Conservation (phyloP, 2,329 filamentous ascomycete species). For the Sporothrix brunneoviolacea region DNA sequence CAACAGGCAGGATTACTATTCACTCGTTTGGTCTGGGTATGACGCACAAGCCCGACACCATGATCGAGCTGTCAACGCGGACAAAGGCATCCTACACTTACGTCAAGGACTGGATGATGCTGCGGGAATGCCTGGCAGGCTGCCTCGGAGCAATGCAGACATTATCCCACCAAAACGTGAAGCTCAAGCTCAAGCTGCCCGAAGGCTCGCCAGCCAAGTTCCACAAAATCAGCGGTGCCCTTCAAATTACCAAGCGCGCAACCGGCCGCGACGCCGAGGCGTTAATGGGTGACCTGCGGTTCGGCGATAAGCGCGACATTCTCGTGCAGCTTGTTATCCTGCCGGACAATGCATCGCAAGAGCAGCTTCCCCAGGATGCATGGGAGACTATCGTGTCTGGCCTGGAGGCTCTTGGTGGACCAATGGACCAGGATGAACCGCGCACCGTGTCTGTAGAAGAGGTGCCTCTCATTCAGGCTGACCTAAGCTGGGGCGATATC, state of each 20-base stretch:
- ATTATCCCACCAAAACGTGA: slow-evolving; percentile 96
- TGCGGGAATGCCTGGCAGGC: slow-evolving; percentile 89
- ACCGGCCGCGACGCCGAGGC: slow-evolving; percentile 93
- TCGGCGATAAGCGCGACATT: slow-evolving; percentile 91
- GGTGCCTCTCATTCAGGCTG: slow-evolving; percentile 88
- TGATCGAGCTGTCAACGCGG: slow-evolving; percentile 92
- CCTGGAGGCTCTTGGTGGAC: slow-evolving; percentile 83
- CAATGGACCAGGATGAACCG: slow-evolving; percentile 78
- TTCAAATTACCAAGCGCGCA: slow-evolving; percentile 94
- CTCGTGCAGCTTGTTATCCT: slow-evolving; percentile 89
- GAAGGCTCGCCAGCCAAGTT: slow-evolving; percentile 98
- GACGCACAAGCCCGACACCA: slow-evolving; percentile 96
- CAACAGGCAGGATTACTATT: slow-evolving; percentile 80
- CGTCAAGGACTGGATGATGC: slow-evolving; percentile 99
- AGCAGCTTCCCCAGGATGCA: slow-evolving; percentile 82
- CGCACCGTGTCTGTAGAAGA: slow-evolving; percentile 84
- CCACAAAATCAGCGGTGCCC: slow-evolving; percentile 92
- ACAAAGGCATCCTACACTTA: slow-evolving; percentile 98
- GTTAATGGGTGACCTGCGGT: slow-evolving; percentile 81
- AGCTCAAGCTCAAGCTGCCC: slow-evolving; percentile 85
- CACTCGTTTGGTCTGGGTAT: slow-evolving; percentile 94
- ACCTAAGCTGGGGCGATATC: slow-evolving; percentile 89
- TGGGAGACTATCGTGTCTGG: slow-evolving; percentile 98
- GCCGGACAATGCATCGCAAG: slow-evolving; percentile 74
- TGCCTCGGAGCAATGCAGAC: slow-evolving; percentile 89